Evolutionary conservation across 306 rosid species (phyloP), one percentile per base, ranked within the genome.

Genomic region (Cucurbita pepo): DNA sequence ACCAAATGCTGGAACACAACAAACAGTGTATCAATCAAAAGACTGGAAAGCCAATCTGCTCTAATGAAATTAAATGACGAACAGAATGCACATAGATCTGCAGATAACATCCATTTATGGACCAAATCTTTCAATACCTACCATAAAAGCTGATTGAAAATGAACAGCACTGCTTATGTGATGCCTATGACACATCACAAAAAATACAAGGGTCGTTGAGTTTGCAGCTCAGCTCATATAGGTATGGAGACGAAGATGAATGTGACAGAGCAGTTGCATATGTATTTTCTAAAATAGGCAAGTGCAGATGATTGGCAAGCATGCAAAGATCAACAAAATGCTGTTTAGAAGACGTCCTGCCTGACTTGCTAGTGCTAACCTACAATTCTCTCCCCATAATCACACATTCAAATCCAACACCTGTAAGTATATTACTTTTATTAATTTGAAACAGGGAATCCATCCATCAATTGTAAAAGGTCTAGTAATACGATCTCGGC

Each of bases 1-100:
- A 85, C 84, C 73, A 56, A 76, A 78, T 82, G 88, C 88, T 85
- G 86, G 88, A 82, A 85, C 86, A 82, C 82, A 85, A 85, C 83
- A 84, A 85, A 82, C 75, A 80, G 78, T 81, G 84, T 76, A 80
- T 73, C 82, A 81, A 82, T 84, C 83, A 84, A 84, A 82, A 84
- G 78, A 77, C 77, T 79, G 67, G 72, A 25, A 80, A 77, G 70
- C 82, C 65, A 80, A 83, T 61, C 80, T 78, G 70, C 70, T 77
- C 86, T 79, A 25, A 65, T 75, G 78, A 76, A 76, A 79, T 74
- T 77, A 81, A 71, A 70, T 51, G 19, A 77, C 48, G 41, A 78
- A 79, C 52, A 74, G 76, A 74, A 81, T 73, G 83, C 7, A 66
- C 72, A 77, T 69, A 74, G 80, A 54, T 58, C 77, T 56, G 54